Base-by-base conservation (phyloP, 2,329 filamentous ascomycete species). In the Arthrobotrys musiformis region DNA sequence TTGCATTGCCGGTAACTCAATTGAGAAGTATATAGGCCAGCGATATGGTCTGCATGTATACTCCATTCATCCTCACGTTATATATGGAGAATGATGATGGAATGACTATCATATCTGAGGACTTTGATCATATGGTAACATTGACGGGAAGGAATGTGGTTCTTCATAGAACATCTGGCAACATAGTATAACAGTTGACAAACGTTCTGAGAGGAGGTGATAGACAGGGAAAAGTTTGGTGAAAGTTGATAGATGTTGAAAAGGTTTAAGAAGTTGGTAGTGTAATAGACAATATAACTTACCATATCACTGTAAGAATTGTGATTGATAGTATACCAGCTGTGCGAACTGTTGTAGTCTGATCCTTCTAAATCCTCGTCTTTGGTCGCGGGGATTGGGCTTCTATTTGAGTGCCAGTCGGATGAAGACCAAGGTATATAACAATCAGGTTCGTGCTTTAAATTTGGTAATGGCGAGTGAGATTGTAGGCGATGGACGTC, bases 341-440 rank as follows among this genome's bases (percentile, higher is more conserved):
- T 63, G 35, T 69, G 54, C 24, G 70, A 63, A 56, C 50, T 74
- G 70, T 74, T 75, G 63, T 69, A 75, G 62, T 75, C 60, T 72
- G 68, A 58, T 63, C 26, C 42, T 56, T 72, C 63, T 19, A 75
- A 68, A 52, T 63, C n/a, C 30, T 75, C 70, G 44, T 75, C 46
- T 28, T 54, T 67, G 37, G 22, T 22, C 28, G 63, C 19, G 70
- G 70, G 70, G 46, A 68, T 22, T 75, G 62, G 70, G 70, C 63
- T 63, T 58, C 70, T 75, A 75, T 75, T 75, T 75, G 70, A 75
- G 56, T 62, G 42, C 70, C 70, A 75, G 62, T 58, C 63, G 70
- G 42, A 54, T 46, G 70, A 54, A n/a, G 54, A 28, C 70, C 70
- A 75, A 68, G 70, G 63, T 64, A 75, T 52, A 69, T 69, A 69